Percentiles rank a stretch among this genome's conserved stretches.
Evolutionary conservation across 106 monocot genomes (phyloP).

Genomic region (Iris macrosiphon): DNA sequence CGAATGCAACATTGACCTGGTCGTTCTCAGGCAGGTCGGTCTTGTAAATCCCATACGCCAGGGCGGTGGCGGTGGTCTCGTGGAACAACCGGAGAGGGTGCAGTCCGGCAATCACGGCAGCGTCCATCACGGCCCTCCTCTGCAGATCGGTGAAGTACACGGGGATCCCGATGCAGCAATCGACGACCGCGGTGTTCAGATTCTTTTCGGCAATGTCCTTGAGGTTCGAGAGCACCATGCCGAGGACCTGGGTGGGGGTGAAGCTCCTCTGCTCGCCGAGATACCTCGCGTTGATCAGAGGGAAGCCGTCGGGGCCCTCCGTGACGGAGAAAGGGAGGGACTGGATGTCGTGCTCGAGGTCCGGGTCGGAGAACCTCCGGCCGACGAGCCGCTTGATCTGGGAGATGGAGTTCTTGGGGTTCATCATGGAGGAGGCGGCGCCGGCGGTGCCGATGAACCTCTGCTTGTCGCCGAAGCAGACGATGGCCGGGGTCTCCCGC

Average conservation of each 20-base stretch:
- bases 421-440: conserved; percentile 65
- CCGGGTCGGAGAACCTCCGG: conserved; percentile 61
- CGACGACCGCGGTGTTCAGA: conserved; percentile 51
- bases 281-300: conserved; percentile 53
- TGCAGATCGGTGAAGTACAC: conserved; percentile 85
- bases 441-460: conserved; percentile 73
- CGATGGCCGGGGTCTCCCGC: conserved; percentile 81
- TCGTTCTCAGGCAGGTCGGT: conserved; percentile 63
- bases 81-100: conserved; percentile 76
- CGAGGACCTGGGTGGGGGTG: conserved; percentile 77
- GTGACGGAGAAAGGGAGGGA: conserved; percentile 50
- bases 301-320: conserved; percentile 73
- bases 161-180: conserved; percentile 90
- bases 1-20: conserved; percentile 58
- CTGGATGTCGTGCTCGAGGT: conserved; percentile 48
- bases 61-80: conserved; percentile 67
- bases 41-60: conserved; percentile 81
- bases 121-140: conserved; percentile 68
- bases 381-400: conserved; percentile 85
- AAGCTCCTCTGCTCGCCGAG: conserved; percentile 58
- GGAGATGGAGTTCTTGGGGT: conserved; percentile 72
- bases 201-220: conserved; percentile 76
- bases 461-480: conserved; percentile 86
- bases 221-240: conserved; percentile 68
- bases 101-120: conserved; percentile 67